These are phyloP conservation scores for Tinospora cordifolia DNA, from an alignment of 164 flowering plant genomes.

Conservation along the genomic window DNA sequence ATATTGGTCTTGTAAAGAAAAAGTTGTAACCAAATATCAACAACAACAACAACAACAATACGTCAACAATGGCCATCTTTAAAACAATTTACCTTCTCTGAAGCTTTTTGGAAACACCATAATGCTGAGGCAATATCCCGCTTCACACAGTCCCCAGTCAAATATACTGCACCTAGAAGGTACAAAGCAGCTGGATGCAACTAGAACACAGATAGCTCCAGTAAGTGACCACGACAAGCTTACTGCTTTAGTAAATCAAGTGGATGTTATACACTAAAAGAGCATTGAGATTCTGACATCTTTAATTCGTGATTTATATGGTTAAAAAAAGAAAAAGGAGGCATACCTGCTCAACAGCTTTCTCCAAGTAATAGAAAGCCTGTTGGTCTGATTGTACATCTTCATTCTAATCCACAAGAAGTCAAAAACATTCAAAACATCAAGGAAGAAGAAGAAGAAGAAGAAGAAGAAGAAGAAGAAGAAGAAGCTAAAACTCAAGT, in stretches of 20 bases:
- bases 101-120: constrained; percentile 96
- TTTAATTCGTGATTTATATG: background rate
- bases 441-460: background rate
- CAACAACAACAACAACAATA: background rate
- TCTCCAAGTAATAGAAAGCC: constrained; percentile 81
- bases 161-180: constrained; percentile 76
- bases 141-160: constrained; percentile 88
- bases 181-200: constrained; percentile 94
- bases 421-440: constrained; percentile 5
- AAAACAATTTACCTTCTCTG: constrained; percentile 58
- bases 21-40: background rate
- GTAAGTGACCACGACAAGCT: constrained; percentile 16
- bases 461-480: background rate
- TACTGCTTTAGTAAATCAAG: background rate
- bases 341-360: constrained; percentile 91
- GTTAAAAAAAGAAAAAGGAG: background rate
- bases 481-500: background rate
- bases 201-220: constrained; percentile 33
- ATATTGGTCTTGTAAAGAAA: too few relatives aligned
- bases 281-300: background rate
- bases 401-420: constrained; percentile 41
- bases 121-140: constrained; percentile 71
- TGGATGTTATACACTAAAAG: background rate
- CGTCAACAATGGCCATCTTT: background rate
- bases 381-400: constrained; percentile 73